Base-by-base conservation (phyloP, 495 filamentous ascomycete species). In the Penicillium canariense region DNA sequence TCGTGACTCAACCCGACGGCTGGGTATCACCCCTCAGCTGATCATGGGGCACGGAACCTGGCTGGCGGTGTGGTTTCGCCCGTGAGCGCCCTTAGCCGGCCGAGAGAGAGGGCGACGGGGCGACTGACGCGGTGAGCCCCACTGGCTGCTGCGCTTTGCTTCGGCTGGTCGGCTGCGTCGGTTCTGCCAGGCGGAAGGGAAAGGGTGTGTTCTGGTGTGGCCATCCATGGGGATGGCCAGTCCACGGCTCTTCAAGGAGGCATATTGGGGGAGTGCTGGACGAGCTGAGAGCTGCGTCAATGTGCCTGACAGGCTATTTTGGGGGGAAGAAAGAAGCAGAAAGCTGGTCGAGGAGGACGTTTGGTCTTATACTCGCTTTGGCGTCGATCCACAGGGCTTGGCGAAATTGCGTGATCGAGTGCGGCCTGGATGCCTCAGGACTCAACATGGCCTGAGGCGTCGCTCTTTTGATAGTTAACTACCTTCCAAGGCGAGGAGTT, bases 341-440 rank as follows among this genome's bases (percentile, higher is more conserved):
- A 62, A 65, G 53, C 30, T 38, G 27, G 25, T 60, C 4, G 57
- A 58, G 59, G 60, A 54, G 39, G 38, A 35, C 25, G 39, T 51
- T 42, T 54, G 40, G 42, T 62, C 59, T 71, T 73, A 71, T 76
- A 74, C 62, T 66, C 38, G 28, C 26, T 26, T 27, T 40, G 55
- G 52, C 38, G 61, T 60, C 49, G 59, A 58, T 60, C 56, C 48
- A 51, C 14, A 12, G 51, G 65, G 15, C 70, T 76, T 74, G 73
- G 73, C 73, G 53, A 23, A 70, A 75, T 73, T 65, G 70, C 72
- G 70, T 75, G 72, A 66, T 75, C 61, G 31, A 44, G 17, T 34
- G 14, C 5, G 7, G 52, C 58, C 52, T 53, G 25, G 18, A 14
- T 49, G 48, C 31, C 54, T 50, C 30, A 54, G 56, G 39, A 42